A percentile compares a stretch with the other conserved stretches of the same genome.
These are phyloP conservation scores for Alternaria conjuncta DNA, from an alignment of 2,329 filamentous ascomycete genomes.

Conservation along the genomic window DNA sequence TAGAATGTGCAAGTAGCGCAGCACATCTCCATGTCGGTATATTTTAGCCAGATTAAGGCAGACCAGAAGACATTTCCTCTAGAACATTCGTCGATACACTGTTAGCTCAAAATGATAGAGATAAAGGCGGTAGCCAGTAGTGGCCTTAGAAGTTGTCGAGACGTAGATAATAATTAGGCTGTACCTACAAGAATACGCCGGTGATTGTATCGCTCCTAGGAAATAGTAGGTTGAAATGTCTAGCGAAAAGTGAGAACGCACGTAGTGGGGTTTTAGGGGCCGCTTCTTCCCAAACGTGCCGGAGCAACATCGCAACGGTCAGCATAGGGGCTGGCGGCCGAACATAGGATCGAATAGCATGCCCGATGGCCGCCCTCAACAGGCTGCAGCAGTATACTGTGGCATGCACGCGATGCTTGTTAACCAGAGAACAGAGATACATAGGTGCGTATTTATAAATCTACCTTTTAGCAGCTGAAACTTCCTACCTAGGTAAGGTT, in stretches of 20 bases:
- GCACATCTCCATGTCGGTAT: not conserved
- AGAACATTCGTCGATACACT: not conserved
- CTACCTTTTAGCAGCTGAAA: too few species aligned
- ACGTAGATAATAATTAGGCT: not conserved
- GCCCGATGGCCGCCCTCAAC: too few species aligned
- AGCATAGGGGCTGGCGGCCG: not conserved
- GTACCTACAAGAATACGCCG: not conserved
- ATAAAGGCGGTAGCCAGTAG: not conserved
- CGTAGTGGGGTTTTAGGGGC: not conserved
- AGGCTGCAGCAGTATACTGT: too few species aligned
- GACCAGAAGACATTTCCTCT: accelerated
- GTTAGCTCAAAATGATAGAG: accelerated
- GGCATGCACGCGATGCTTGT: too few species aligned
- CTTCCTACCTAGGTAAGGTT: too few species aligned
- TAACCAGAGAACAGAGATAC: too few species aligned
- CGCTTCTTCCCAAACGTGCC: not conserved
- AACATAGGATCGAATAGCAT: not conserved
- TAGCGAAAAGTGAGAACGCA: not conserved
- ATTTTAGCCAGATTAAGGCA: not conserved
- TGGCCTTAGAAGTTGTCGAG: not conserved
- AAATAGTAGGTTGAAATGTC: not conserved
- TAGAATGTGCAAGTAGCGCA: not conserved
- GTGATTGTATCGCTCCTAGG: not conserved
- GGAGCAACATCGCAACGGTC: not conserved
- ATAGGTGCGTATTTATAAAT: too few species aligned